Evolutionary conservation across 805 yeast species (phyloP).

Genomic region (Wickerhamomyces chambardii): DNA sequence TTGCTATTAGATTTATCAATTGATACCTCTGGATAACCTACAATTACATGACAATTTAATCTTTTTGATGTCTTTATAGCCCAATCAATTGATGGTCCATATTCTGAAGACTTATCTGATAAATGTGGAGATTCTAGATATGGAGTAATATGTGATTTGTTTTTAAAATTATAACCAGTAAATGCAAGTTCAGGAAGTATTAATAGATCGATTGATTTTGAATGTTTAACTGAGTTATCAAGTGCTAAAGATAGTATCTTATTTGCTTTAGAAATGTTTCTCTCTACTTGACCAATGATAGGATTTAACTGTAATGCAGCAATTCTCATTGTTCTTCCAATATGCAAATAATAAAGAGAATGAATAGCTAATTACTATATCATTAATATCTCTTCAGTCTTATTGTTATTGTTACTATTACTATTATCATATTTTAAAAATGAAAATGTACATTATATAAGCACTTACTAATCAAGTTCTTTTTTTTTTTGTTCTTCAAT

Average conservation of each 20-base stretch:
- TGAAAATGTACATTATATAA: too few relatives aligned
- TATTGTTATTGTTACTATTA: too few relatives aligned
- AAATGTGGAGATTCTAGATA: conserved; percentile 36
- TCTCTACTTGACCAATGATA: conserved; percentile 45
- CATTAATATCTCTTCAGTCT: too few relatives aligned
- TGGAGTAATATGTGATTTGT: conserved; percentile 40
- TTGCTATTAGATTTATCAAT: conserved; percentile 1
- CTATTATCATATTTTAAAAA: too few relatives aligned
- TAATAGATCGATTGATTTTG: conserved; percentile 46
- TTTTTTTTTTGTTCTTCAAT: too few relatives aligned
- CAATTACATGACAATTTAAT: conserved; percentile 54
- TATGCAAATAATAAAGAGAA: too few relatives aligned
- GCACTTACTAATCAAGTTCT: too few relatives aligned
- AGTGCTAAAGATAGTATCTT: conserved; percentile 13
- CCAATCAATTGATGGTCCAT: conserved; percentile 43
- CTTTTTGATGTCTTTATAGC: conserved; percentile 44
- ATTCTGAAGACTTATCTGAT: conserved; percentile 1
- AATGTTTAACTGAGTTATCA: conserved; percentile 12
- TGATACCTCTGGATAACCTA: conserved; percentile 72
- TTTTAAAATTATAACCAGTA: conserved; percentile 70
- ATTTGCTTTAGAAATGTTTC: conserved; percentile 41
- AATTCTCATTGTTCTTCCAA: conserved; percentile 26
- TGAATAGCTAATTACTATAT: too few relatives aligned
- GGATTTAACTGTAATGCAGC: conserved; percentile 69
- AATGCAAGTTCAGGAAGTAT: conserved; percentile 79